A percentile compares a stretch with the other conserved stretches of the same genome.
phyloP scores from a whole-genome alignment of 257 asterid species.

The Perilla frutescens region DNA sequence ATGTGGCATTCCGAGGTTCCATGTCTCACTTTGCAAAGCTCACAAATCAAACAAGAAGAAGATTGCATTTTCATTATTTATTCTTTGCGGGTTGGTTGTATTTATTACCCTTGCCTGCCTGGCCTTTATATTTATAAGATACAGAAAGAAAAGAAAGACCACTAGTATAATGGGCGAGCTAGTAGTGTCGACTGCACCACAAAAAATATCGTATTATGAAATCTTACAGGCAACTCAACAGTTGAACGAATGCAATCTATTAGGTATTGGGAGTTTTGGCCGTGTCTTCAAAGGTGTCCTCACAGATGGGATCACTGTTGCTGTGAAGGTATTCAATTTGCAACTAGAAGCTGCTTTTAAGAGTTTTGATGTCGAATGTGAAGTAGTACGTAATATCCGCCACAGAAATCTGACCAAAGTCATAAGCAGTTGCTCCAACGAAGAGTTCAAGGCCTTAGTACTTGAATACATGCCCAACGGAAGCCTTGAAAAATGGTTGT shows the following conservation, averaged over 20 bases:
- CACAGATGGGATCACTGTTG: too few species aligned
- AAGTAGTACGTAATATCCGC: constrained; percentile 34
- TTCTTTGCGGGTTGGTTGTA: constrained; percentile 22
- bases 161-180: not conserved
- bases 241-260: too few species aligned
- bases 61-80: constrained; percentile 9
- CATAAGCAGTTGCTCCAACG: constrained; percentile 41
- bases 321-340: too few species aligned
- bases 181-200: not conserved
- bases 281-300: too few species aligned
- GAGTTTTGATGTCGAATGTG: not conserved
- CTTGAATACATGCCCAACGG: constrained; percentile 35
- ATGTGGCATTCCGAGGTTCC: constrained; percentile 36
- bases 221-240: too few species aligned
- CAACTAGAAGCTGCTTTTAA: too few species aligned
- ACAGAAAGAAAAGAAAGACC: not conserved
- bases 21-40: constrained; percentile 26
- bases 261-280: constrained; percentile 17
- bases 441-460: constrained; percentile 31
- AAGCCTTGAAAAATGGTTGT: constrained; percentile 44
- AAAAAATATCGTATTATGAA: too few species aligned
- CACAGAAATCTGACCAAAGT: constrained; percentile 45
- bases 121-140: not conserved
- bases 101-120: not conserved
- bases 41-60: constrained; percentile 2